These are phyloP conservation scores for Zygoascus meyerae DNA, from an alignment of 1,139 yeast species.

Conservation along the genomic window DNA sequence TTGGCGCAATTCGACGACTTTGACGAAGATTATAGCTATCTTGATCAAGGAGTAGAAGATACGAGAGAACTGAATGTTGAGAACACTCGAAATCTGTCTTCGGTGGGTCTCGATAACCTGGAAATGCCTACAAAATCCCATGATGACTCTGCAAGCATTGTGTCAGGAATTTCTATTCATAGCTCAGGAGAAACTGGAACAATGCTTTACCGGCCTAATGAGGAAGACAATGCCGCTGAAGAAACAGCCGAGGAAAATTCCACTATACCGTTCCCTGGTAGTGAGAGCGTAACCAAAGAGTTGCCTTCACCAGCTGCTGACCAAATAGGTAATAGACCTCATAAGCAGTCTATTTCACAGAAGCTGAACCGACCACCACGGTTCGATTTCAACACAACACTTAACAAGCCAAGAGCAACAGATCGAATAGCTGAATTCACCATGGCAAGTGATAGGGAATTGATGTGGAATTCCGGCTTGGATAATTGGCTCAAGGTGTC, in stretches of 20 bases:
- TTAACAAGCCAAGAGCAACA: conserved; percentile 25
- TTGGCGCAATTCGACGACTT: conserved; percentile 11
- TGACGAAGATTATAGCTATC: conserved; percentile 12
- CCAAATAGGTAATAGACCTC: too few relatives aligned
- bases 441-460: conserved; percentile 27
- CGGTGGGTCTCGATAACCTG: neutral
- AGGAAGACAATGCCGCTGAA: too few relatives aligned
- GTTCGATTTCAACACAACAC: conserved; percentile 32
- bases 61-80: conserved; percentile 4
- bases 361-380: conserved; percentile 30
- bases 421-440: conserved; percentile 28
- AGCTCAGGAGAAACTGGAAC: too few relatives aligned
- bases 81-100: neutral
- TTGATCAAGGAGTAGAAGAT: conserved; percentile 2
- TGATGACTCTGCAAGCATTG: too few relatives aligned
- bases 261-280: too few relatives aligned
- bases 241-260: too few relatives aligned
- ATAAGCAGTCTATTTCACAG: conserved; percentile 11
- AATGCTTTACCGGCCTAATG: too few relatives aligned
- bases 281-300: too few relatives aligned
- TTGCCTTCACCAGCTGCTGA: too few relatives aligned
- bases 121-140: neutral
- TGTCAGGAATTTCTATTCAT: too few relatives aligned
- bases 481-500: conserved; percentile 30
- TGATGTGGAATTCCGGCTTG: conserved; percentile 33